Evolutionary conservation across 1,139 yeast species (phyloP), one percentile per base, ranked within the genome.

Genomic region (Scheffersomyces illinoinensis): DNA sequence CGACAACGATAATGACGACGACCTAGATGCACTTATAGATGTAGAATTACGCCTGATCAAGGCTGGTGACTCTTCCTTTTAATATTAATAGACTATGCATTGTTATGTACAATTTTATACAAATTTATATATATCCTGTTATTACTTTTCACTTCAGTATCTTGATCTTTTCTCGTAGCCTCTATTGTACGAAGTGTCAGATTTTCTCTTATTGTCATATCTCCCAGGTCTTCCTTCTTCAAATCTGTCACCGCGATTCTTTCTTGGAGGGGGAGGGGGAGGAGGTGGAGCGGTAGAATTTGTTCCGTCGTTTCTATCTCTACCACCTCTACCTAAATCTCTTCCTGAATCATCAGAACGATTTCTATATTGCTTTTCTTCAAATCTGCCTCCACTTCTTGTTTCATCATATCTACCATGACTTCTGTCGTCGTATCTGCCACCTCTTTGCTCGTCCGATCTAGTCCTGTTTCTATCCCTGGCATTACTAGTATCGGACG

Each of bases 151-250:
- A n/a, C 55, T 46, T 59, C 62, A 71, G 60, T 76, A 71, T 58
- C 75, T 74, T 54, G 68, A 70, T 61, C 73, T 76, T 62, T 78
- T 78, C 48, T 75, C 79, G 60, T 73, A 71, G 4, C 70, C 71
- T 55, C 79, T 64, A 43, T 72, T 70, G 52, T 68, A 64, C 51
- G 64, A 66, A 47, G 62, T 57, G 26, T 73, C 77, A 55, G 65
- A 64, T 57, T 69, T 72, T 64, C 81, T 68, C 57, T 77, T 76
- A 48, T 65, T 65, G 52, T 62, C 66, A 53, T 58, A 58, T 52
- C 62, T 55, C 18, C 56, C 21, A 5, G 53, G 21, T 55, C 62
- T 60, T 43, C 57, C 57, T 20, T 59, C 55, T 59, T 18, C 59
- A 55, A 33, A 33, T 33, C 43, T 10, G 17, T 33, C 43, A 14